Conservation (phyloP, 1,139 yeast species). For the Komagataea norvegica region DNA sequence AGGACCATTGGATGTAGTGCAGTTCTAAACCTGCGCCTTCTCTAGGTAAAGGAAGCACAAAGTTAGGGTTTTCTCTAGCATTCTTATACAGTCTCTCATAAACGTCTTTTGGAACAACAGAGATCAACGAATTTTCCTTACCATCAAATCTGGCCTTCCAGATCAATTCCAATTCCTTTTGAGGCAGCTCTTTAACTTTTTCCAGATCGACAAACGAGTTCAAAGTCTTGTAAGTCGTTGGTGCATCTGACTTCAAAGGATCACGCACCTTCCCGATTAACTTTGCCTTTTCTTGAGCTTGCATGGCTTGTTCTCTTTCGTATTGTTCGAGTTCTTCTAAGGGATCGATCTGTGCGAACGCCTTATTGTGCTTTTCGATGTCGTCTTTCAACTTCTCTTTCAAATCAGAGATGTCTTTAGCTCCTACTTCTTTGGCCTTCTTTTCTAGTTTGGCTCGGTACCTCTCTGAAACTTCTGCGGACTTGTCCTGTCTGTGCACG, state of each 20-base stretch:
- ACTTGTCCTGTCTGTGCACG: constrained; percentile 1
- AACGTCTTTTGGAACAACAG: constrained; percentile 52
- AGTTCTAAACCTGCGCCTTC: constrained; percentile 57
- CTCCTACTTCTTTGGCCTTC: constrained; percentile 46
- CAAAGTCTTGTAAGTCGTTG: constrained; percentile 62
- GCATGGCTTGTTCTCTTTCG: constrained; percentile 37
- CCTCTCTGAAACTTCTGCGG: constrained; percentile 12
- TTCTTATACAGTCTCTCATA: constrained; percentile 57
- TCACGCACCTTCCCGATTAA: constrained; percentile 32
- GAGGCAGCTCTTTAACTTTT: constrained; percentile 52
- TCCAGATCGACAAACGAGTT: constrained; percentile 65
- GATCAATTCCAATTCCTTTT: constrained; percentile 67
- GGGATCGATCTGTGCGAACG: constrained; percentile 63
- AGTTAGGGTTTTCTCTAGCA: constrained; percentile 73
- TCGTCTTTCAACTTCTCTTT: constrained; percentile 58
- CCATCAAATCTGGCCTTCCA: constrained; percentile 86
- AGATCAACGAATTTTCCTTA: constrained; percentile 59
- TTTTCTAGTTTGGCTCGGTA: constrained; percentile 38
- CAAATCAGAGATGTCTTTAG: constrained; percentile 53
- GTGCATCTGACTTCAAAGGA: constrained; percentile 43
- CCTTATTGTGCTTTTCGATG: constrained; percentile 51
- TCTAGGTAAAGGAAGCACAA: constrained; percentile 67
- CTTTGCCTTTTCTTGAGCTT: constrained; percentile 24
- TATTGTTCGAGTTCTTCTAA: constrained; percentile 58
- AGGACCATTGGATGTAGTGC: constrained; percentile 92